These are phyloP conservation scores for Tetraselmis chui DNA, from an alignment of 139 green algal genomes.

Conservation along the genomic window DNA sequence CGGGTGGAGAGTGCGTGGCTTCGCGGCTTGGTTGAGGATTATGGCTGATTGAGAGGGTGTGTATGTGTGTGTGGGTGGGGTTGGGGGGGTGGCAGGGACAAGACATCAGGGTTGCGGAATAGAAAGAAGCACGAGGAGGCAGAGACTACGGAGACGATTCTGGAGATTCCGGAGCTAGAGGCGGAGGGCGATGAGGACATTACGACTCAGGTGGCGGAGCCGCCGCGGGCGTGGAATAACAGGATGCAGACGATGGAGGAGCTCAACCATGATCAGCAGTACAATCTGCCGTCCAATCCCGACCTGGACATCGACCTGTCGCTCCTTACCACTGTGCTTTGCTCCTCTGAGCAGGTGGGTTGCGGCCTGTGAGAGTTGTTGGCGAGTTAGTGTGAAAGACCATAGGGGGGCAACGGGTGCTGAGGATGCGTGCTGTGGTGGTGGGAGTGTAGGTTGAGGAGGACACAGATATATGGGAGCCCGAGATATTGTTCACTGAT, in stretches of 20 bases:
- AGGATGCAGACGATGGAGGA: constrained; percentile 1
- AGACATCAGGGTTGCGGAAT: neutral
- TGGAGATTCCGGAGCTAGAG: constrained; percentile 3
- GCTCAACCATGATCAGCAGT: neutral
- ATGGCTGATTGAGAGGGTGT: too few relatives aligned
- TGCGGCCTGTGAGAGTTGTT: too few relatives aligned
- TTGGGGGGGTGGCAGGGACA: neutral
- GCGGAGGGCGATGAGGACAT: constrained; percentile 1
- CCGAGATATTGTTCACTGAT: neutral
- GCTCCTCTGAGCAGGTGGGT: neutral
- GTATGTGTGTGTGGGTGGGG: too few relatives aligned
- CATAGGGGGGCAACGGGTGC: too few relatives aligned
- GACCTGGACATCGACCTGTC: constrained; percentile 5
- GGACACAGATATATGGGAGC: neutral
- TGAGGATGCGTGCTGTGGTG: too few relatives aligned
- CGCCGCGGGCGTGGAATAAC: neutral
- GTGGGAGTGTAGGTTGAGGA: neutral
- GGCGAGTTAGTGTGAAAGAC: too few relatives aligned
- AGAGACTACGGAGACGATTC: neutral
- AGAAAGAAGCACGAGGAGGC: neutral
- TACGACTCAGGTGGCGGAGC: neutral
- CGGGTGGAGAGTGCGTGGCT: too few relatives aligned
- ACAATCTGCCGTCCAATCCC: constrained; percentile 4
- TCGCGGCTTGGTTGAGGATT: too few relatives aligned
- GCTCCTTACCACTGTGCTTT: neutral